Evolutionary conservation across 2,329 filamentous ascomycete genomes (phyloP), one percentile per base, ranked within the genome.

Genomic region (Aphanocladium album): DNA sequence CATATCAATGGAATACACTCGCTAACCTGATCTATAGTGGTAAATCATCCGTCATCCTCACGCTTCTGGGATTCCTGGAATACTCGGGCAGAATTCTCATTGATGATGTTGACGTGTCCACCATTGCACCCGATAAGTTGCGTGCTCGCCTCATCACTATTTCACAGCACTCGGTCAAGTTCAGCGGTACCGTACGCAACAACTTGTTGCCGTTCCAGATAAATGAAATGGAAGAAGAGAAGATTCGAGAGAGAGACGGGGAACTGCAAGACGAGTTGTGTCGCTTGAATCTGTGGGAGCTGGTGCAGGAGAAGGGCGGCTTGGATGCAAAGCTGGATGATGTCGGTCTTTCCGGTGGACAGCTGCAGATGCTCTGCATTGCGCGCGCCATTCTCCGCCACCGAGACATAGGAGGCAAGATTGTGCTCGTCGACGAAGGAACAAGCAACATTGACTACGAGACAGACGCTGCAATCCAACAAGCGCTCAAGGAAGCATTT

Each of bases 121-220:
- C 62, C 2, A 68, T 83, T n/a, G 65, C 77, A 49, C 74, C 77
- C 3, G 33, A 69, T 2, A 64, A 67, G 1, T 69, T 83, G 1
- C 77, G 80, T 3, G 67, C 73, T 19, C 74, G 73, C 6, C 67
- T 84, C 37, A 77, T 79, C 50, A 76, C 77, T 11, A 65, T 83
- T 1, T 77, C 81, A 0, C 81, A 84, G 66, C 78, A 81, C 30
- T 71, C 77, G 0, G 72, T 79, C 54, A 68, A 77, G 9, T 68
- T 81, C 14, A 71, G 72, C 2, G 77, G 75, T n/a, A 75, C 70
- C 1, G 69, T 82, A 3, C 74, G 76, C 16, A 66, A 72, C 30
- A 82, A 82, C 52, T 69, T 78, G 6, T 77, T 80, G 60, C 77
- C 79, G 0, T 64, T 49, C 23, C 21, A 49, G 21, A 49, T 49